Percentiles rank a stretch among this genome's conserved stretches.
phyloP scores from a whole-genome alignment of 208 protist species.

The Spongospora subterranea region DNA sequence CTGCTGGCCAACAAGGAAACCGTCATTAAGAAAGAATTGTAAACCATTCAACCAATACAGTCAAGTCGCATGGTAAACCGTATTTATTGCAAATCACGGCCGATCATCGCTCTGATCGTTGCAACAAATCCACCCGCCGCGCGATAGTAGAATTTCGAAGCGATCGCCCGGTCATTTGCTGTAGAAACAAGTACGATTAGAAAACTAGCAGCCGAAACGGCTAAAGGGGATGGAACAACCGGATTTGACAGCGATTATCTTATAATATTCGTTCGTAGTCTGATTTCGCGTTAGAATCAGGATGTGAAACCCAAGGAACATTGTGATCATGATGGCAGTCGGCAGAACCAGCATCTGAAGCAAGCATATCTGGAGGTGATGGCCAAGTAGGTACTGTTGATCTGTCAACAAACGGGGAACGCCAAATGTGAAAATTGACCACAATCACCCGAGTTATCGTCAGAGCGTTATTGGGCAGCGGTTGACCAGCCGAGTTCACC shows the following conservation, averaged over 20 bases:
- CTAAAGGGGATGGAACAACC: too few species aligned
- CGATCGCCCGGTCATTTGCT: neutral
- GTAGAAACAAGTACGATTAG: too few species aligned
- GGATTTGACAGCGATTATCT: neutral
- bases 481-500: neutral
- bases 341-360: neutral
- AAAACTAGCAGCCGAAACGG: too few species aligned
- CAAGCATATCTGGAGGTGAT: neutral
- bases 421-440: neutral
- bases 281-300: neutral
- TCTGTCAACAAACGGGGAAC: neutral
- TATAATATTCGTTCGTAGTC: conserved; percentile 1
- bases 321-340: neutral
- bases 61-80: neutral
- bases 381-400: conserved; percentile 18
- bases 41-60: neutral
- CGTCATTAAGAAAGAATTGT: neutral
- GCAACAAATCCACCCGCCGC: neutral
- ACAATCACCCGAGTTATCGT: neutral
- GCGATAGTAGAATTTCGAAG: neutral
- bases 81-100: neutral
- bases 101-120: neutral
- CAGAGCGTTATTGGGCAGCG: neutral
- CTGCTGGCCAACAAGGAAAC: conserved; percentile 50
- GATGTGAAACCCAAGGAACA: neutral